Evolutionary conservation across 2,329 filamentous ascomycete species (phyloP).

Genomic region (Apiospora marii): DNA sequence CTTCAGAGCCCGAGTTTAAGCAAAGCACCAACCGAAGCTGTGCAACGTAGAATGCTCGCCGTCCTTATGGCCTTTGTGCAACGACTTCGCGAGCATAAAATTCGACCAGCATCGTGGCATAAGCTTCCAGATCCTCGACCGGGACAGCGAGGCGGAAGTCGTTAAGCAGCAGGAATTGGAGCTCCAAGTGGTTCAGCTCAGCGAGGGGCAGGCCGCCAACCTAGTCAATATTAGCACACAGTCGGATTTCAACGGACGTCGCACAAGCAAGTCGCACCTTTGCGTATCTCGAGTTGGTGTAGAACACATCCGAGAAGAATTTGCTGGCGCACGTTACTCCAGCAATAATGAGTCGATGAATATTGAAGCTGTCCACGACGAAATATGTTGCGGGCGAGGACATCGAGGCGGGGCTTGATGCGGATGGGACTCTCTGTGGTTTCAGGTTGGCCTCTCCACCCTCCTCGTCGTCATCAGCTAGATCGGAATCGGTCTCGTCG

Average conservation of each 20-base stretch:
- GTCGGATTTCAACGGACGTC: slow-evolving; percentile 28
- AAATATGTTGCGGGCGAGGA: slow-evolving; percentile 68
- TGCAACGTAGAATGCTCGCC: background rate
- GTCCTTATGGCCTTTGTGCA: slow-evolving; percentile 42
- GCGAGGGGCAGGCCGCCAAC: slow-evolving; percentile 91
- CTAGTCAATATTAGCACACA: slow-evolving; percentile 53
- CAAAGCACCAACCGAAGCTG: slow-evolving; percentile 6
- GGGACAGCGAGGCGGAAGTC: slow-evolving; percentile 94
- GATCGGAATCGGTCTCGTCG: slow-evolving; percentile 58
- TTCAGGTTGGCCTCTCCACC: slow-evolving; percentile 45
- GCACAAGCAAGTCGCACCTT: slow-evolving; percentile 70
- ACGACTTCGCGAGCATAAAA: slow-evolving; percentile 95
- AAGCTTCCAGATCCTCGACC: slow-evolving; percentile 94
- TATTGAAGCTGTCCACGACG: slow-evolving; percentile 98
- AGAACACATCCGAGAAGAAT: slow-evolving; percentile 99
- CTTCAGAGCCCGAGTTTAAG: slow-evolving; percentile 1
- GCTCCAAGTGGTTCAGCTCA: slow-evolving; percentile 93
- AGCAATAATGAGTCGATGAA: slow-evolving; percentile 94
- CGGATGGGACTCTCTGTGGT: slow-evolving; percentile 32
- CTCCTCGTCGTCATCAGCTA: slow-evolving; percentile 55
- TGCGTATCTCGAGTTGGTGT: slow-evolving; percentile 98
- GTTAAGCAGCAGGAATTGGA: slow-evolving; percentile 94
- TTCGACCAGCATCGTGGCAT: slow-evolving; percentile 97
- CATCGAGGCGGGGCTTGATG: slow-evolving; percentile 31
- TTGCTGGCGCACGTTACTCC: slow-evolving; percentile 99